Conservation (phyloP, 2,329 filamentous ascomycete genomes). For the Colletotrichum paranaense region DNA sequence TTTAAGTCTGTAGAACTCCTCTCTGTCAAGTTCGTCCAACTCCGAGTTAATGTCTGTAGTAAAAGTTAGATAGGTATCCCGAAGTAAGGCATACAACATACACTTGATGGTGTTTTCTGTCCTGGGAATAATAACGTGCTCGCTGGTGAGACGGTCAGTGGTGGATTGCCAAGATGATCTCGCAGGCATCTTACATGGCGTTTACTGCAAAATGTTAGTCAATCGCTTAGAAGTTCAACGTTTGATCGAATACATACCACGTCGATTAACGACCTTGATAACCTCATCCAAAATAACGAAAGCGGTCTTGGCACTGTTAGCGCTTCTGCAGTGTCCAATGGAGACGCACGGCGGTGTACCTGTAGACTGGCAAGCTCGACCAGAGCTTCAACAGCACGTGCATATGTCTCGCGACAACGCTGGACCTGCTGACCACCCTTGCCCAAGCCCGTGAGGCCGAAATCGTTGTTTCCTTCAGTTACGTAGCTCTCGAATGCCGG, state of each 20-base stretch:
- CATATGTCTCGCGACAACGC: constrained; percentile 94
- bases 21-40: constrained; percentile 94
- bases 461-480: constrained; percentile 92
- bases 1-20: constrained; percentile 97
- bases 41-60: constrained; percentile 91
- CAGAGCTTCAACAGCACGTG: constrained; percentile 92
- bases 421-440: constrained; percentile 98
- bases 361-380: constrained; percentile 95
- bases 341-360: constrained; percentile 48
- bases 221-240: not conserved
- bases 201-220: constrained; percentile 71
- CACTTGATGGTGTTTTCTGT: constrained; percentile 99
- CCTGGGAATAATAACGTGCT: constrained; percentile 95
- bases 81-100: constrained; percentile 48
- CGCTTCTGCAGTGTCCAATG: not conserved
- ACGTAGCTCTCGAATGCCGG: constrained; percentile 94
- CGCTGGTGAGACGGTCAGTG: constrained; percentile 57
- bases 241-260: constrained; percentile 67
- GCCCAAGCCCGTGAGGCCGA: constrained; percentile 92
- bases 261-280: constrained; percentile 98
- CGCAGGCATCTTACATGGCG: constrained; percentile 74
- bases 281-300: constrained; percentile 99
- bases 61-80: constrained; percentile 12
- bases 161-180: not conserved
- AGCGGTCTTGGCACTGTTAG: constrained; percentile 72